A percentile compares a stretch with the other conserved stretches of the same genome.
Evolutionary conservation across 1,284 basidiomycete genomes (phyloP).

Genomic region (Leccinum subfulvum): DNA sequence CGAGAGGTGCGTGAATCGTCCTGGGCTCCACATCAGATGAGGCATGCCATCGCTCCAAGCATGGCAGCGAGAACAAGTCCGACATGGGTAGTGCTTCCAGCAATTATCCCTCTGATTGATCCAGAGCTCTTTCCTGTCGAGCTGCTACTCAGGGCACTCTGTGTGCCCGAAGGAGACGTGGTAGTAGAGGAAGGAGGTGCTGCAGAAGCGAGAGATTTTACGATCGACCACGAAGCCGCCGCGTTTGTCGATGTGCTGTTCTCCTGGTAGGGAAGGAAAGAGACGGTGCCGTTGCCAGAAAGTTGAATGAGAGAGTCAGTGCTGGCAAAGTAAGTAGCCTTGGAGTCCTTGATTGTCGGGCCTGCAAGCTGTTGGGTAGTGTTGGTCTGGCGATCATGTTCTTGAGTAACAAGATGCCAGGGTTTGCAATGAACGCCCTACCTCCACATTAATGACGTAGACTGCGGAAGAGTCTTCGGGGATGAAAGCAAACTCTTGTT

Average conservation of each 20-base stretch:
- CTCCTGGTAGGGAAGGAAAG: slow-evolving; percentile 64
- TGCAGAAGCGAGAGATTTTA: slow-evolving; percentile 37
- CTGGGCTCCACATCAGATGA: background rate
- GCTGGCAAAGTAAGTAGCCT: slow-evolving; percentile 73
- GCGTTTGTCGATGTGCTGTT: slow-evolving; percentile 45
- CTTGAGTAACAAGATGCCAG: slow-evolving; percentile 7
- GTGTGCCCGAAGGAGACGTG: slow-evolving; percentile 20
- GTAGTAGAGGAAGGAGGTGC: slow-evolving; percentile 31
- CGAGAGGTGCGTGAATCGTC: slow-evolving; percentile 4
- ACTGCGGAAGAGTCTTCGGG: slow-evolving; percentile 78
- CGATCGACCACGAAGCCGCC: slow-evolving; percentile 48
- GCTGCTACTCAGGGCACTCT: slow-evolving; percentile 15
- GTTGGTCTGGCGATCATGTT: slow-evolving; percentile 52
- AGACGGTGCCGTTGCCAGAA: slow-evolving; percentile 62
- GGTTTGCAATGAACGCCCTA: slow-evolving; percentile 24
- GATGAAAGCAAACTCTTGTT: slow-evolving; percentile 81
- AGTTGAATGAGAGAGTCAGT: slow-evolving; percentile 75
- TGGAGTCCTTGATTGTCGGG: slow-evolving; percentile 64
- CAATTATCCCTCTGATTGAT: slow-evolving; percentile 15
- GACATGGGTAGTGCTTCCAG: slow-evolving; percentile 7
- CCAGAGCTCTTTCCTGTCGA: slow-evolving; percentile 16
- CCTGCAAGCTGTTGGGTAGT: slow-evolving; percentile 71
- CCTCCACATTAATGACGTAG: slow-evolving; percentile 77
- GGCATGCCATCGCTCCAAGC: slow-evolving; percentile 17
- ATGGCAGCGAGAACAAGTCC: slow-evolving; percentile 13